These are phyloP conservation scores for Benincasa hispida DNA, from an alignment of 306 rosid species.

Conservation along the genomic window DNA sequence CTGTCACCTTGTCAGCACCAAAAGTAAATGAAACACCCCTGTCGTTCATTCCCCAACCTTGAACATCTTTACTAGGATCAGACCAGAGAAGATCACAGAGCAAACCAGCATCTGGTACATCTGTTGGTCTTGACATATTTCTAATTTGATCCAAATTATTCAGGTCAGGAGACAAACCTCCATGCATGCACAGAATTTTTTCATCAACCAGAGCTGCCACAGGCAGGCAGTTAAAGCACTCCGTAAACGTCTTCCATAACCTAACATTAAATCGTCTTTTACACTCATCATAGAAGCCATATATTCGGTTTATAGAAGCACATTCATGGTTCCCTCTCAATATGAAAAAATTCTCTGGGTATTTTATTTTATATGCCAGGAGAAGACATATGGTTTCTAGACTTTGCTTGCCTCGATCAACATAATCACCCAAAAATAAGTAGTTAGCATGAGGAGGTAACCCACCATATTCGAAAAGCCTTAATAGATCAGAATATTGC, in stretches of 20 bases:
- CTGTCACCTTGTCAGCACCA: slow-evolving; percentile 71
- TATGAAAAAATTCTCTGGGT: slow-evolving; percentile 81
- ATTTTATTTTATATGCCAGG: slow-evolving; percentile 76
- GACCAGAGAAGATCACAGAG: slow-evolving; percentile 98
- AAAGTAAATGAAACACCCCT: slow-evolving; percentile 93
- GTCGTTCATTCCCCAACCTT: slow-evolving; percentile 90
- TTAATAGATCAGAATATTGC: slow-evolving; percentile 81
- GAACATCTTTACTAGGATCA: slow-evolving; percentile 77
- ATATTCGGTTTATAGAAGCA: slow-evolving; percentile 89
- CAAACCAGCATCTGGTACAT: slow-evolving; percentile 88
- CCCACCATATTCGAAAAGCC: slow-evolving; percentile 96
- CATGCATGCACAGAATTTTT: slow-evolving; percentile 92
- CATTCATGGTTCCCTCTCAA: slow-evolving; percentile 97
- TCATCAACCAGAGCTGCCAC: slow-evolving; percentile 95
- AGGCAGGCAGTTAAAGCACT: slow-evolving; percentile 84
- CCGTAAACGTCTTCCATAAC: slow-evolving; percentile 80
- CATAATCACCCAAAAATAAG: slow-evolving; percentile 93
- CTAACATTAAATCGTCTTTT: slow-evolving; percentile 85
- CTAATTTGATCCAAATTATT: slow-evolving; percentile 69
- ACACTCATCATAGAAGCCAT: slow-evolving; percentile 96
- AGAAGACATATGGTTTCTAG: slow-evolving; percentile 92
- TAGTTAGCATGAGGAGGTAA: slow-evolving; percentile 88
- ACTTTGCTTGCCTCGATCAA: slow-evolving; percentile 94
- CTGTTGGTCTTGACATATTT: slow-evolving; percentile 62
- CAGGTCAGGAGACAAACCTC: slow-evolving; percentile 90